Evolutionary conservation across 164 flowering plant genomes (phyloP).

Genomic region (Tetracentron sinense): DNA sequence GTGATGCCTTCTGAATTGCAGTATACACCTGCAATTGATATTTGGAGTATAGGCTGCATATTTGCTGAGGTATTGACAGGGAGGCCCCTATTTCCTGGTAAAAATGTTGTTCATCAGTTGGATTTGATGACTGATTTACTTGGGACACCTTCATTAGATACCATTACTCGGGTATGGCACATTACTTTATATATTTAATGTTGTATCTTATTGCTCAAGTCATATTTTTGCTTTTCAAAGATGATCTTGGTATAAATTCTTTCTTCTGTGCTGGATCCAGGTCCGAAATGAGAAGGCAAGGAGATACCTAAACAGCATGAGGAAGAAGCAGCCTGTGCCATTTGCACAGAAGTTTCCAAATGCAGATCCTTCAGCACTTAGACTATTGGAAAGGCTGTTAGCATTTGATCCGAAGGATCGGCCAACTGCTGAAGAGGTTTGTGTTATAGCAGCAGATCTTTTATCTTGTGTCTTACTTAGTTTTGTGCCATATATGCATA

Average conservation of each 20-base stretch:
- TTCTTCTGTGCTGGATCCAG: slow-evolving; percentile 28
- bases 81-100: slow-evolving; percentile 73
- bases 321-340: slow-evolving; percentile 75
- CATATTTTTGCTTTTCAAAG: neutral
- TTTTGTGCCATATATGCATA: neutral
- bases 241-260: neutral
- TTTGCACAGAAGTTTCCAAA: slow-evolving; percentile 82
- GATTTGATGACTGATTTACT: slow-evolving; percentile 72
- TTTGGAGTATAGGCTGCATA: slow-evolving; percentile 78
- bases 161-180: slow-evolving; percentile 47
- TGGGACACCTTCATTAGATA: slow-evolving; percentile 55
- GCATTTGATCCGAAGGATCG: slow-evolving; percentile 97
- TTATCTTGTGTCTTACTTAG: neutral
- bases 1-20: slow-evolving; percentile 23
- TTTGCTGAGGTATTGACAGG: slow-evolving; percentile 70
- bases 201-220: neutral
- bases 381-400: slow-evolving; percentile 66
- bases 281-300: slow-evolving; percentile 92
- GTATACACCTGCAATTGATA: slow-evolving; percentile 78
- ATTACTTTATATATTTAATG: neutral
- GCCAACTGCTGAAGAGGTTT: slow-evolving; percentile 93
- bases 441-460: neutral
- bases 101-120: slow-evolving; percentile 69
- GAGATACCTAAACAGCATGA: slow-evolving; percentile 80
- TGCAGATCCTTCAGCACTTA: slow-evolving; percentile 84